Evolutionary conservation across 306 rosid genomes (phyloP).

Genomic region (Acacia acuminata): DNA sequence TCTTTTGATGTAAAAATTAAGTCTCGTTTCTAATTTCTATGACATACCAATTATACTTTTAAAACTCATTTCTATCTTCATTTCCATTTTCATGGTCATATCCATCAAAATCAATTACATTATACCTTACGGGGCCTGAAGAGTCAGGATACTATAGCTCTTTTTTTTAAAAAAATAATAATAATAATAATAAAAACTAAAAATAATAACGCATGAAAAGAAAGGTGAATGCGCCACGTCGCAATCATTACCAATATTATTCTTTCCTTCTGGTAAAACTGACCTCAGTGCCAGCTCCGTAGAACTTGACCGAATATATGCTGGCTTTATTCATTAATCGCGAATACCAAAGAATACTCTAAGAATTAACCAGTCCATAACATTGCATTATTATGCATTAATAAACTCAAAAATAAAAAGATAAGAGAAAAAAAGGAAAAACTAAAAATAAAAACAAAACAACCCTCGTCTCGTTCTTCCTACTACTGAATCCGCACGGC

Average conservation of each 20-base stretch:
- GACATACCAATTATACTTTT: no score
- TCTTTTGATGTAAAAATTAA: no score
- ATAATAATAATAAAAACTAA: background rate
- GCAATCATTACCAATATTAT: slow-evolving; percentile 67
- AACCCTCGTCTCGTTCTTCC: slow-evolving; percentile 19
- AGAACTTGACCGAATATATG: slow-evolving; percentile 49
- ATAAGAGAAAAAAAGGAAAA: background rate
- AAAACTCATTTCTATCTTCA: no score
- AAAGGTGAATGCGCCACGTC: slow-evolving; percentile 56
- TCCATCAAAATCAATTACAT: no score
- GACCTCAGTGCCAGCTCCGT: slow-evolving; percentile 50
- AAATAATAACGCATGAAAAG: slow-evolving; percentile 18
- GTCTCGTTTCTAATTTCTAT: no score
- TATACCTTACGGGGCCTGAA: no score
- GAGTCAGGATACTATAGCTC: background rate
- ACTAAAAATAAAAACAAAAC: no score
- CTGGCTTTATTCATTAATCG: slow-evolving; percentile 42
- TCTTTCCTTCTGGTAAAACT: slow-evolving; percentile 50
- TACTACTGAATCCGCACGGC: slow-evolving; percentile 1
- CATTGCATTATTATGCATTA: background rate
- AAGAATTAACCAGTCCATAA: background rate
- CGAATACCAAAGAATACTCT: slow-evolving; percentile 30
- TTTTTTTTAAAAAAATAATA: no score
- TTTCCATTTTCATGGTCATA: no score
- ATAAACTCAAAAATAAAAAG: background rate